A percentile compares a stretch with the other conserved stretches of the same genome.
phyloP scores from a whole-genome alignment of 805 yeast species.

The Metschnikowia lochheadii region DNA sequence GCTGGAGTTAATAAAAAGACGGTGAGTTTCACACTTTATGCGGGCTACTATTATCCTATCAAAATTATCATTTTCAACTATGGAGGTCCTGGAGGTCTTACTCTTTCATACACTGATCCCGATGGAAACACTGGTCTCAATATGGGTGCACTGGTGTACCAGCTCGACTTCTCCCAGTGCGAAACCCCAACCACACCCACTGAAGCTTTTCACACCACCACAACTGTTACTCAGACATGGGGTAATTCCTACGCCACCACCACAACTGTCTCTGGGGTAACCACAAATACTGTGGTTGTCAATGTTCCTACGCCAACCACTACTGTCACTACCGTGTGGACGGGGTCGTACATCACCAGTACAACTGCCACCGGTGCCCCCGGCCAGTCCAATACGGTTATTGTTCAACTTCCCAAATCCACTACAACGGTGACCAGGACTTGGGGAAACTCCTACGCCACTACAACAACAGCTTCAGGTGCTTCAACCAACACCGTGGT shows the following conservation, averaged over 20 bases:
- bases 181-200: conserved; percentile 2
- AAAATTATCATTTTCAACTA: conserved; percentile 12
- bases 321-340: conserved; percentile 8
- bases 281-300: conserved; percentile 18
- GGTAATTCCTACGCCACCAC: conserved; percentile 10
- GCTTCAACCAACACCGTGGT: conserved; percentile 6
- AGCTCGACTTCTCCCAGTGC: conserved; percentile 4
- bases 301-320: conserved; percentile 8
- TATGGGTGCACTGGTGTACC: conserved; percentile 5
- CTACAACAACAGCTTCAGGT: not conserved
- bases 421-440: conserved; percentile 3
- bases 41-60: conserved; percentile 10
- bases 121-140: conserved; percentile 3
- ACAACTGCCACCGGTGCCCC: conserved; percentile 1
- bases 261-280: conserved; percentile 14
- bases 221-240: conserved; percentile 13
- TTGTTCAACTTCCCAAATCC: conserved; percentile 9
- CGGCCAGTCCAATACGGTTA: conserved; percentile 11
- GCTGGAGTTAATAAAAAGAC: not conserved
- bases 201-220: conserved; percentile 2
- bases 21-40: conserved; percentile 4
- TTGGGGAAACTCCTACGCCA: conserved; percentile 6
- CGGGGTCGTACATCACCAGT: conserved; percentile 1
- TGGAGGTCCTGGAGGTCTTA: conserved; percentile 4
- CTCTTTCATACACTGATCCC: conserved; percentile 4